phyloP scores from a whole-genome alignment of 805 yeast genomes.

The Wickerhamiella siamensis region DNA sequence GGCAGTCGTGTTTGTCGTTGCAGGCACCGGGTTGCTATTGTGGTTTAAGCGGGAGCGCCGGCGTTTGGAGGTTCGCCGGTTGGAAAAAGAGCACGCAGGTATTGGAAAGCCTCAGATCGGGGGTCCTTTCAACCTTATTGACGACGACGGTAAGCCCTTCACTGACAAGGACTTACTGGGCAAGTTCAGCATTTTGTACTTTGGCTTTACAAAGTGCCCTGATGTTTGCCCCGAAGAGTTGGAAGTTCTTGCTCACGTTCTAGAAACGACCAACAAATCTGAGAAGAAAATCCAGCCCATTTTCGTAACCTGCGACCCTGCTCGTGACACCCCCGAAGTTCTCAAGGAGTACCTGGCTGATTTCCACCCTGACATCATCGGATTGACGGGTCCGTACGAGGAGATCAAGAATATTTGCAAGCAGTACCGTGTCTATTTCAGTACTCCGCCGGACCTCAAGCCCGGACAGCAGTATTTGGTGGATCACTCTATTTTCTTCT shows the following conservation, averaged over 20 bases:
- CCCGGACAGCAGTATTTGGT: constrained; percentile 95
- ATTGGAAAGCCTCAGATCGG: constrained; percentile 88
- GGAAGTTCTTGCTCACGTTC: constrained; percentile 70
- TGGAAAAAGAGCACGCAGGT: constrained; percentile 75
- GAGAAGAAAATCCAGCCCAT: constrained; percentile 50
- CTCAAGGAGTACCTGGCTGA: constrained; percentile 70
- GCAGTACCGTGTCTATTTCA: constrained; percentile 83
- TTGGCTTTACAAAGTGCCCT: constrained; percentile 96
- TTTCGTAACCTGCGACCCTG: constrained; percentile 94
- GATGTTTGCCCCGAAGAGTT: constrained; percentile 97
- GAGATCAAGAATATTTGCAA: constrained; percentile 76
- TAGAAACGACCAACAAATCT: constrained; percentile 41
- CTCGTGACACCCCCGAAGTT: constrained; percentile 79
- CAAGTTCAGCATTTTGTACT: constrained; percentile 73
- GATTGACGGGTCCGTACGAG: constrained; percentile 84
- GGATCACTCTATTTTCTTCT: constrained; percentile 94
- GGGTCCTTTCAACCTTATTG: constrained; percentile 67
- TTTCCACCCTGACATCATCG: constrained; percentile 80
- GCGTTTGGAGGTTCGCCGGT: constrained; percentile 55
- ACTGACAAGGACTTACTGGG: constrained; percentile 67
- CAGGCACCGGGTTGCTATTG: constrained; percentile 59
- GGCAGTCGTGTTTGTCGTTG: constrained; percentile 44
- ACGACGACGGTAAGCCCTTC: constrained; percentile 55
- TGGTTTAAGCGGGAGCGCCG: constrained; percentile 66
- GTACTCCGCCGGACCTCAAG: constrained; percentile 89